Evolutionary conservation across 768 basidiomycete genomes (phyloP), one percentile per base, ranked within the genome.

Genomic region (Leccinum boreale): DNA sequence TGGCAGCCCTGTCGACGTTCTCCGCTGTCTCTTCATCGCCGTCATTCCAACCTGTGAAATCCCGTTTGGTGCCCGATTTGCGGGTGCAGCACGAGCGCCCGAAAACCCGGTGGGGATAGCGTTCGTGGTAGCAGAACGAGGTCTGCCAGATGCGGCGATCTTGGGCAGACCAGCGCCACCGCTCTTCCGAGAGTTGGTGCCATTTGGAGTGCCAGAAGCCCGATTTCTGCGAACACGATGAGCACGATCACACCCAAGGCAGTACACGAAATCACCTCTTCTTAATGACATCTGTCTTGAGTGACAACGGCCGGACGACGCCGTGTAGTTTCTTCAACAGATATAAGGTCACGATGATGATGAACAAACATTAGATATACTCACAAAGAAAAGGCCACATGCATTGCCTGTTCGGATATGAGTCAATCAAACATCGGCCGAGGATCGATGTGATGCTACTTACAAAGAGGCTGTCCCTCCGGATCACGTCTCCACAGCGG

Each of bases 221-320:
- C 90, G 86, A 71, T 92, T 92, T 68, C 90, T 92, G 31, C 55
- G 14, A 4, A 23, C 0, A 53, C n/a, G 52, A 53, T 56, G 35
- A 53, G 44, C 33, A 58, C 14, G n/a, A n/a, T 36, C 19, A 45
- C 28, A 29, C 12, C 33, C 23, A 28, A 56, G 44, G 53, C 14
- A 35, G 50, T 28, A 39, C 17, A 28, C 17, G 58, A 52, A 23
- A 76, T 23, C 65, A 92, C 92, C 92, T 80, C 78, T 97, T 98
- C 86, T 98, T 97, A 75, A 96, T 97, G 48, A 95, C 89, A 70
- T 98, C 93, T 45, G 95, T 98, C 81, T 97, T 97, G 60, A 98
- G 81, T 39, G 94, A 95, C 62, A 96, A 77, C 8, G 96, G 96
- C 54, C 96, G 84, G 6, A 94, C 91, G 51, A 98, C 94, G 49